Evolutionary conservation across 805 yeast species (phyloP).

Genomic region (Yamadazyma insecticola): DNA sequence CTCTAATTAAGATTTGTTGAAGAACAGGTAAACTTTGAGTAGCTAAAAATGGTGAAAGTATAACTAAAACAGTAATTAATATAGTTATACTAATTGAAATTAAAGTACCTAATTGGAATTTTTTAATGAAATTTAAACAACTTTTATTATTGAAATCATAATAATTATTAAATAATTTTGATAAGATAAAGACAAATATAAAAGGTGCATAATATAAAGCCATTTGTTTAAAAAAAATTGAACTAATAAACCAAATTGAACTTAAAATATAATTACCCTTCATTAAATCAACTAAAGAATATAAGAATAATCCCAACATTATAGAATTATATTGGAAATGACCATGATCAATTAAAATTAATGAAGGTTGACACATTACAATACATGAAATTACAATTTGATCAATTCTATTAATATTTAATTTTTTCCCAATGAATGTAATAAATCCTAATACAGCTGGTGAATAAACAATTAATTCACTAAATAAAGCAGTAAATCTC

Average conservation of each 20-base stretch:
- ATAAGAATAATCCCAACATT: slow-evolving; percentile 82
- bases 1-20: slow-evolving; percentile 54
- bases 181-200: slow-evolving; percentile 74
- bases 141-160: slow-evolving; percentile 13
- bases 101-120: slow-evolving; percentile 54
- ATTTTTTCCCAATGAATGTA: slow-evolving; percentile 61
- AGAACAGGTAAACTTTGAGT: slow-evolving; percentile 19
- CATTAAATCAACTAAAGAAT: slow-evolving; percentile 61
- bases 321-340: slow-evolving; percentile 95
- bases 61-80: slow-evolving; percentile 42
- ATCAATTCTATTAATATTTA: slow-evolving; percentile 58
- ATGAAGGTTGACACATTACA: slow-evolving; percentile 78
- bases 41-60: slow-evolving; percentile 59
- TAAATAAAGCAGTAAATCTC: slow-evolving; percentile 73
- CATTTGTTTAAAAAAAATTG: slow-evolving; percentile 92
- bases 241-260: slow-evolving; percentile 69
- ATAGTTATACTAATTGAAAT: slow-evolving; percentile 63
- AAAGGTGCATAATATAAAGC: slow-evolving; percentile 89
- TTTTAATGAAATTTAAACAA: slow-evolving; percentile 9
- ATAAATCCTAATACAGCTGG: slow-evolving; percentile 77
- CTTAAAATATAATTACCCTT: slow-evolving; percentile 63
- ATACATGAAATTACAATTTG: slow-evolving; percentile 74
- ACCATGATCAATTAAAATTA: slow-evolving; percentile 88
- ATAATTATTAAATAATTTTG: slow-evolving; percentile 30
- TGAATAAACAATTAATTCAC: slow-evolving; percentile 69